Evolutionary conservation across 257 asterid species (phyloP), one percentile per base, ranked within the genome.

Genomic region (Sherardia arvensis): DNA sequence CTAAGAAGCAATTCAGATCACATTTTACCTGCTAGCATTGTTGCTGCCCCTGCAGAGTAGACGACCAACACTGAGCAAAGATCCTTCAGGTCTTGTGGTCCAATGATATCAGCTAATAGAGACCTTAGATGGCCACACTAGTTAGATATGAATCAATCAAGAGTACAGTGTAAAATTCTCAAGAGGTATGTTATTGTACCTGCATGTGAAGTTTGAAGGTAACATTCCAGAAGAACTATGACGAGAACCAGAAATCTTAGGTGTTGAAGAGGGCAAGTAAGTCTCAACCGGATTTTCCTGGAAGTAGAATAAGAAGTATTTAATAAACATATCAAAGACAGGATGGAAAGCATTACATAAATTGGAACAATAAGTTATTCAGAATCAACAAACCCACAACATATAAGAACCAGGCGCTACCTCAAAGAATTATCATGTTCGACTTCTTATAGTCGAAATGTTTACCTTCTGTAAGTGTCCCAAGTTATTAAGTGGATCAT

Each of bases 11-110:
- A 62, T 28, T 65, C 53, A 3, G 17, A 29, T 27, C 18, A 26
- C 63, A 69, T 33, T 14, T 43, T 82, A 93, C 99, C 99, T 80
- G 85, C 88, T 80, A 90, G 81, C 84, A 84, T 74, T 75, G 71
- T 87, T 28, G 94, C 96, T 56, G 99, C 90, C 84, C 90, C 96
- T 59, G 82, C 84, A 17, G 97, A 81, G 79, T 79, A 83, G 51
- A 90, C 88, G 56, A 84, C 97, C 73, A 93, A 85, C 70, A 93
- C 95, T 43, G 99, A 93, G 79, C 99, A 93, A 69, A 93, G 89
- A 73, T 90, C 99, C 86, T 80, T 93, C 84, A 81, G 76, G 79
- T 93, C 97, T 78, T 84, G 90, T 56, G 95, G 96, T 79, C 87
- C 96, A 71, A 93, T 90, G 83, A 90, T 82, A 71, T 86, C 97